phyloP scores from a whole-genome alignment of 495 filamentous ascomycete species.

The Bombardia bombarda region DNA sequence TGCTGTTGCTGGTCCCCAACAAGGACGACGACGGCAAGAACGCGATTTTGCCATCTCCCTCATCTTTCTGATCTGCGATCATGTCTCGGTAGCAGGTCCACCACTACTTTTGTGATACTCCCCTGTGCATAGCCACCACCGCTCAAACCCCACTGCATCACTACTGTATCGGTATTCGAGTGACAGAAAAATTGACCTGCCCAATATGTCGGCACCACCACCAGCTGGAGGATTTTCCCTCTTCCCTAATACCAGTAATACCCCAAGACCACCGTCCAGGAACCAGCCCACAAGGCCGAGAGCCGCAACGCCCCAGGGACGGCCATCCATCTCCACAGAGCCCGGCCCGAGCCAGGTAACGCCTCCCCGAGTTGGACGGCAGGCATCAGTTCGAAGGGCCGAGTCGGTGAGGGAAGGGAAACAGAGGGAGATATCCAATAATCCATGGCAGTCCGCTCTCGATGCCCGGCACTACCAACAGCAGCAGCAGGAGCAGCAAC shows the following conservation, averaged over 20 bases:
- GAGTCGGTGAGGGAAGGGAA: constrained; percentile 28
- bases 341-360: constrained; percentile 4
- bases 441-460: constrained; percentile 26
- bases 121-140: neutral
- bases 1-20: constrained; percentile 1
- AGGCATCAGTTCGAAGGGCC: constrained; percentile 25
- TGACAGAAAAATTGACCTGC: neutral
- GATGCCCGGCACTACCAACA: constrained; percentile 11
- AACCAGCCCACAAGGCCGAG: constrained; percentile 29
- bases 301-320: constrained; percentile 29
- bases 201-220: constrained; percentile 26
- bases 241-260: constrained; percentile 36
- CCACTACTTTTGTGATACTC: constrained; percentile 2
- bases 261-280: constrained; percentile 25
- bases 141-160: no score
- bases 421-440: constrained; percentile 20
- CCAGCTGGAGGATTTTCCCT: constrained; percentile 39
- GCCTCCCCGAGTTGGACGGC: constrained; percentile 24
- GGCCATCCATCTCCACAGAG: constrained; percentile 23
- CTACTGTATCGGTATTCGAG: no score
- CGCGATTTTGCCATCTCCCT: neutral
- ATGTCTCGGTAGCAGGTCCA: constrained; percentile 18
- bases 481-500: constrained; percentile 5
- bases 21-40: neutral
- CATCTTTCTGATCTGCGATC: constrained; percentile 10